Evolutionary conservation across 176 grass and related monocot genomes (phyloP).

Genomic region (Musa troglodytarum): DNA sequence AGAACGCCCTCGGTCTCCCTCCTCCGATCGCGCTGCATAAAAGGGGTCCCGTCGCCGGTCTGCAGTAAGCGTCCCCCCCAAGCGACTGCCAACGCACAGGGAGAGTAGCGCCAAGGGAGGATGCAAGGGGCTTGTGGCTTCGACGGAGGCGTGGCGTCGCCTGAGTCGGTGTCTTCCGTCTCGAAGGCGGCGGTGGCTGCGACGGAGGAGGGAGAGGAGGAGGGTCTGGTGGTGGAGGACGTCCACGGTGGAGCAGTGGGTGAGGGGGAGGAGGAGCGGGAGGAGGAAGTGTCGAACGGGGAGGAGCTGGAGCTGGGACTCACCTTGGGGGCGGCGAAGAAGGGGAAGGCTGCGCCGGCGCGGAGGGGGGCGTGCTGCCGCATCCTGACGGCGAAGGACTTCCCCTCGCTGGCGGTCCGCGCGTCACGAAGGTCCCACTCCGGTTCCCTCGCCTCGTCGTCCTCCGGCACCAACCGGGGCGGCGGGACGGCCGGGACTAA

Average conservation of each 20-base stretch:
- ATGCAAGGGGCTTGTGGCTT: too few species aligned
- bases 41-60: conserved; percentile 10
- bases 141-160: too few species aligned
- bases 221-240: too few species aligned
- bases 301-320: conserved; percentile 56
- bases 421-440: conserved; percentile 21
- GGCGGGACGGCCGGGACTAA: conserved; percentile 9
- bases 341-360: conserved; percentile 3
- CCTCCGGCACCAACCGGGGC: conserved; percentile 24
- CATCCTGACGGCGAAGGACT: conserved; percentile 57
- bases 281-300: not conserved
- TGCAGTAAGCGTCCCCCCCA: not conserved
- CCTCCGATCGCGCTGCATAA: not conserved
- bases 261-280: not conserved
- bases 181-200: too few species aligned
- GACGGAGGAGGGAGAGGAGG: not conserved
- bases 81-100: too few species aligned
- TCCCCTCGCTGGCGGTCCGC: conserved; percentile 22
- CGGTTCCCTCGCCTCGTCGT: conserved; percentile 49
- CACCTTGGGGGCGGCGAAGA: conserved; percentile 48
- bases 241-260: too few species aligned
- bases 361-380: conserved; percentile 32
- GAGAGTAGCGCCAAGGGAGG: not conserved
- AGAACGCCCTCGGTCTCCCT: not conserved
- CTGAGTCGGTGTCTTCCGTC: too few species aligned